Percentiles rank a stretch among this genome's conserved stretches.
Evolutionary conservation across 1,284 basidiomycete genomes (phyloP).

Genomic region (Fomitopsis betulina): DNA sequence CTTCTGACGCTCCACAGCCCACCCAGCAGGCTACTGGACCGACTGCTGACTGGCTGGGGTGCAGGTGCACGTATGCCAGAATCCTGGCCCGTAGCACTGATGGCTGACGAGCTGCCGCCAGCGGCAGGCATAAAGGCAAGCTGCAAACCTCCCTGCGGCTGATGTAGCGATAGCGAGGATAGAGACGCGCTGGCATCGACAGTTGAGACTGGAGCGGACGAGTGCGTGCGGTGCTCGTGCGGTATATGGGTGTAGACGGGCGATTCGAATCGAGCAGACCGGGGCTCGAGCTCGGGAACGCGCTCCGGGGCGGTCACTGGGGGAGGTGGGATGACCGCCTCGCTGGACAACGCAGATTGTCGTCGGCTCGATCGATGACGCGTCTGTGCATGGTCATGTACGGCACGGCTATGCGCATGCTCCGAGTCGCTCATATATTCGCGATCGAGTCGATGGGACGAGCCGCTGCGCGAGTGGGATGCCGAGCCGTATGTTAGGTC

Average conservation of each 20-base stretch:
- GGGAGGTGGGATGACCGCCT: not conserved
- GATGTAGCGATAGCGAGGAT: not conserved
- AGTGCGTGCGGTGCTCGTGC: not conserved
- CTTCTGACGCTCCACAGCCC: conserved; percentile 11
- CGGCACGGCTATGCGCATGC: not conserved
- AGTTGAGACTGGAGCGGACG: not conserved
- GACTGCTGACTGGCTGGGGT: conserved; percentile 18
- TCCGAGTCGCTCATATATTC: conserved; percentile 6
- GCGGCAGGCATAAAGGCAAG: conserved; percentile 12
- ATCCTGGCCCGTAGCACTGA: conserved; percentile 16
- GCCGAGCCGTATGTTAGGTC: not conserved
- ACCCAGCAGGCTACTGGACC: conserved; percentile 13
- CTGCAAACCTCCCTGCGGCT: conserved; percentile 7
- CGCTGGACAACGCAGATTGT: not conserved
- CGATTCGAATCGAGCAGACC: not conserved
- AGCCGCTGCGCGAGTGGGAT: conserved; percentile 9
- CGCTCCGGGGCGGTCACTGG: not conserved
- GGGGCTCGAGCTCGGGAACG: not conserved
- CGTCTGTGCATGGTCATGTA: not conserved
- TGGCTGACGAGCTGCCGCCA: conserved; percentile 15
- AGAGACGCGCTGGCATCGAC: not conserved
- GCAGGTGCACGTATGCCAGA: conserved; percentile 21
- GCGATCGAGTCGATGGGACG: conserved; percentile 5
- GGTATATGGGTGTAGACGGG: not conserved
- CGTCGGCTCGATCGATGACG: not conserved